Evolutionary conservation across 2,329 filamentous ascomycete species (phyloP).

Genomic region (Paracamarosporium sp.): DNA sequence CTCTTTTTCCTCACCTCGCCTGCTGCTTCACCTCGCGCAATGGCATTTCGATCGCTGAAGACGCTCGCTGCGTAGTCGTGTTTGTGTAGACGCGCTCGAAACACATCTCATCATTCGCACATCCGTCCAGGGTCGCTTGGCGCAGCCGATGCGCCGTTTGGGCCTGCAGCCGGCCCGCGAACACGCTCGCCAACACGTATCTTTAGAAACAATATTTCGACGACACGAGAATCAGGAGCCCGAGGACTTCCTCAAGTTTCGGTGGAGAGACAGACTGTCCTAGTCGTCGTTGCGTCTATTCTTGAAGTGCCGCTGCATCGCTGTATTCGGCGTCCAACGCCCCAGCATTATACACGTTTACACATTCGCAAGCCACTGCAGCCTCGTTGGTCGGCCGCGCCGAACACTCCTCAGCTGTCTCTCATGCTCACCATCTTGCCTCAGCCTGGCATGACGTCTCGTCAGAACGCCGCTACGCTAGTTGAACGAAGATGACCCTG

Average conservation of each 20-base stretch:
- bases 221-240: conserved; percentile 7
- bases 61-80: conserved; percentile 6
- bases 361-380: conserved; percentile 3
- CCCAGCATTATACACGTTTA: not conserved
- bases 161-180: conserved; percentile 19
- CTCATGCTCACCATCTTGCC: conserved; percentile 12
- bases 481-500: conserved; percentile 16
- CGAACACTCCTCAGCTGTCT: conserved; percentile 11
- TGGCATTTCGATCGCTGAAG: conserved; percentile 4
- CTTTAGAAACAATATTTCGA: conserved; percentile 24
- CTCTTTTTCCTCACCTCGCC: conserved; percentile 10
- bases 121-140: conserved; percentile 15
- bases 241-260: not conserved
- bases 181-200: conserved; percentile 12
- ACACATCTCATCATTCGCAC: conserved; percentile 8
- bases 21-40: not conserved
- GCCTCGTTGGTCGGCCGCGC: conserved; percentile 8
- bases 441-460: conserved; percentile 18
- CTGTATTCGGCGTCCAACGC: not conserved
- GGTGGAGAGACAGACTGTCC: not conserved
- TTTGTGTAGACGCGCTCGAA: not conserved
- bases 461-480: conserved; percentile 7
- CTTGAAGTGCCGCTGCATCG: conserved; percentile 3
- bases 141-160: conserved; percentile 3
- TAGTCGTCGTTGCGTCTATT: not conserved